Evolutionary conservation across 2,329 filamentous ascomycete genomes (phyloP).

Genomic region (Sordariomycetes sp.): DNA sequence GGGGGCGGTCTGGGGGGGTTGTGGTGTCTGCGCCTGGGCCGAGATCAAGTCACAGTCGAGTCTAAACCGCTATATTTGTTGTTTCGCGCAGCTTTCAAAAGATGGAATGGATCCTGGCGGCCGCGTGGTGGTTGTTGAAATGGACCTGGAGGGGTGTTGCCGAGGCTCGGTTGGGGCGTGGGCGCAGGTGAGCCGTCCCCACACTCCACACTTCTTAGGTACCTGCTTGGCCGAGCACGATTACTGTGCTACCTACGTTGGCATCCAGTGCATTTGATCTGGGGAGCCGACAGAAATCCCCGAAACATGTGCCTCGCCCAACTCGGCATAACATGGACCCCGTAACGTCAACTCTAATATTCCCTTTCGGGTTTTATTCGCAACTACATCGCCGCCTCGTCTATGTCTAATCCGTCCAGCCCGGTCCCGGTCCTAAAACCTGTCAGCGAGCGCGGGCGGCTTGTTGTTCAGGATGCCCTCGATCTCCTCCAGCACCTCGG

Average conservation of each 20-base stretch:
- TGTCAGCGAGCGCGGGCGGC: constrained; percentile 25
- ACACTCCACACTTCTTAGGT: not conserved
- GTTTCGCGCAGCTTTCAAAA: not conserved
- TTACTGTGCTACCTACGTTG: too few relatives aligned
- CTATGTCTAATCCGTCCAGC: not conserved
- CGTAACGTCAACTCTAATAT: not conserved
- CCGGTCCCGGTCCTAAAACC: not conserved
- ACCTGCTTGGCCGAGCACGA: too few relatives aligned
- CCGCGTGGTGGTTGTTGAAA: not conserved
- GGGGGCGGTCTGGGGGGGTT: not conserved
- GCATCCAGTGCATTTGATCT: too few relatives aligned
- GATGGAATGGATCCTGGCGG: not conserved
- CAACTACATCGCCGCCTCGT: not conserved
- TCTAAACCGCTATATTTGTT: not conserved
- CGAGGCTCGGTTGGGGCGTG: constrained; percentile 1
- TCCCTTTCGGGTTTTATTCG: not conserved
- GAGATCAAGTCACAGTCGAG: not conserved
- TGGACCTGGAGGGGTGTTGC: constrained; percentile 2
- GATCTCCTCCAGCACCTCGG: constrained; percentile 48
- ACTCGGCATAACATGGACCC: not conserved
- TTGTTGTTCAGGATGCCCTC: constrained; percentile 49
- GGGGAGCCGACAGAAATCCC: not conserved
- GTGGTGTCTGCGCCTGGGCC: not conserved
- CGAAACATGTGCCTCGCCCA: not conserved
- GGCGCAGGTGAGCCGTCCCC: not conserved